These are phyloP conservation scores for Myxozyma sirexii DNA, from an alignment of 805 yeast species.

Conservation along the genomic window DNA sequence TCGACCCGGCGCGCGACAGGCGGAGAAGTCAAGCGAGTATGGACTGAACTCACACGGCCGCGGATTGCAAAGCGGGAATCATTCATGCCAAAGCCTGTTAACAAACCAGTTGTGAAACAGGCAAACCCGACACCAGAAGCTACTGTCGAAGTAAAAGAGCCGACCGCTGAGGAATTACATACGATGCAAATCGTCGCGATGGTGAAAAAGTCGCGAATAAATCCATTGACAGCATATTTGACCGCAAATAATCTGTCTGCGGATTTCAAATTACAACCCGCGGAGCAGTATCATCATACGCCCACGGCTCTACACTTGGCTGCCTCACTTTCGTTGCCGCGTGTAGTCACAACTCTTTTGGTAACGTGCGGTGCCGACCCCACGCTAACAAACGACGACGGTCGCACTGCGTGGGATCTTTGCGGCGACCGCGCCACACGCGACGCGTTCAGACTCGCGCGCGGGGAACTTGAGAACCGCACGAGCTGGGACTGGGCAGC, in stretches of 20 bases:
- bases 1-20: conserved; percentile 87
- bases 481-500: conserved; percentile 64
- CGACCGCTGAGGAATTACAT: conserved; percentile 50
- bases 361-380: conserved; percentile 74
- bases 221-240: conserved; percentile 65
- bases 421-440: conserved; percentile 47
- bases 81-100: conserved; percentile 36
- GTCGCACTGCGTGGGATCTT: conserved; percentile 71
- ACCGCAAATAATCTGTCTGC: conserved; percentile 58
- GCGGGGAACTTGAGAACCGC: conserved; percentile 68
- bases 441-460: conserved; percentile 66
- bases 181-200: conserved; percentile 61
- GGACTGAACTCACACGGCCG: conserved; percentile 75
- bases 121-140: conserved; percentile 16
- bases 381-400: conserved; percentile 52
- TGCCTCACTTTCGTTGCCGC: conserved; percentile 63
- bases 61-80: conserved; percentile 57
- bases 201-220: conserved; percentile 75
- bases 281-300: conserved; percentile 50
- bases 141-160: conserved; percentile 35
- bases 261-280: conserved; percentile 61
- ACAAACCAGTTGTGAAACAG: neutral
- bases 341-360: conserved; percentile 63
- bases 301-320: conserved; percentile 85
- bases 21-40: conserved; percentile 75